Conservation (phyloP, 306 rosid species). For the Citrullus colocynthis region DNA sequence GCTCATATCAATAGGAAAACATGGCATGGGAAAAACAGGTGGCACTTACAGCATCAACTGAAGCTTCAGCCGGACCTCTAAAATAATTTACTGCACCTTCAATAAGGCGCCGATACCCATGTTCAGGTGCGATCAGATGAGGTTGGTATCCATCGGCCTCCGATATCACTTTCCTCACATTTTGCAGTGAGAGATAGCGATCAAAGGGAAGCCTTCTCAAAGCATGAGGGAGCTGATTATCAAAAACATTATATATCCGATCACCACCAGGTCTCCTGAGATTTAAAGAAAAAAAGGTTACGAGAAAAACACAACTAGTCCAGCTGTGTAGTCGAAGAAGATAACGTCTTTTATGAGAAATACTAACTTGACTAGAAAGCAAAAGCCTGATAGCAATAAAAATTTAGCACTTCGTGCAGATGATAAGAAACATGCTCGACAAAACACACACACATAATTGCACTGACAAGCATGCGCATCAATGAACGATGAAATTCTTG, state of each 20-base stretch:
- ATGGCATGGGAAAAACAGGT: neutral
- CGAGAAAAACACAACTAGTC: neutral
- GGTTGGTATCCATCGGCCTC: constrained; percentile 54
- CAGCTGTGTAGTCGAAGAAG: neutral
- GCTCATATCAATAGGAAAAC: neutral
- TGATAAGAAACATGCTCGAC: neutral
- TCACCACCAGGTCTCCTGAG: constrained; percentile 46
- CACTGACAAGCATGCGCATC: neutral
- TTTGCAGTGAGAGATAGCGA: constrained; percentile 31
- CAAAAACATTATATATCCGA: constrained; percentile 35
- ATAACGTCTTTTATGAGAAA: neutral
- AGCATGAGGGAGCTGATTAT: constrained; percentile 40
- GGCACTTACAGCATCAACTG: constrained; percentile 37
- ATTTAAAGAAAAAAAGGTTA: constrained; percentile 6
- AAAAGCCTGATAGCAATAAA: neutral
- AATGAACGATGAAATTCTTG: neutral
- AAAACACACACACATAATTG: neutral
- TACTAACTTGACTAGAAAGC: neutral
- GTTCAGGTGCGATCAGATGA: constrained; percentile 50
- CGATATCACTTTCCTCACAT: constrained; percentile 31
- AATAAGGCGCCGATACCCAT: constrained; percentile 40
- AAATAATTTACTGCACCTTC: constrained; percentile 32
- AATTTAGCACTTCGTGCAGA: neutral
- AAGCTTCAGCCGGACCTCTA: constrained; percentile 42
- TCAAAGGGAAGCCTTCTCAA: constrained; percentile 39